Base-by-base conservation (phyloP, 805 yeast genomes). In the Teunomyces kruisii region DNA sequence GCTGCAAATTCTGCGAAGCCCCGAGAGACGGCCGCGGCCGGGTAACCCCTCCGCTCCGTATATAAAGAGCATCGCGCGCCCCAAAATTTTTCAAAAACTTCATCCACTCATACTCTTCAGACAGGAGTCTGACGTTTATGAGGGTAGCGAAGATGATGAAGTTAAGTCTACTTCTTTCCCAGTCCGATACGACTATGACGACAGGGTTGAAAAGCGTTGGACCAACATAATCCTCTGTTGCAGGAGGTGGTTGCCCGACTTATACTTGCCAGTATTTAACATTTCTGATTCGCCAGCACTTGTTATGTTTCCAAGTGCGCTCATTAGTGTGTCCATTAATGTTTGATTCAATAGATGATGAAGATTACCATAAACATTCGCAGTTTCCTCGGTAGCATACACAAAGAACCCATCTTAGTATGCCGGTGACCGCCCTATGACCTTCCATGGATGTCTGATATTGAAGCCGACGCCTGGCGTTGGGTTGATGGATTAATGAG, bases 381-480 rank as follows among this genome's bases (percentile, higher is more conserved):
- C 94, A 86, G 94, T 86, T 85, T 86, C 91, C 92, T 80, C 94
- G 94, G 91, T 84, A 86, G 87, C 81, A 76, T 81, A 83, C 90
- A 78, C n/a, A 70, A 71, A 71, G 89, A 85, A 84, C 91, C 91
- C 86, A 85, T 76, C 83, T n/a, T 79, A 68, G 84, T 81, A 76
- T 75, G 80, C 69, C 89, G 72, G 90, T 86, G 91, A 84, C 91
- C 92, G 94, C 88, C 76, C 75, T 64, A 61, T 52, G 75, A 71
- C 88, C 92, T 85, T 86, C 92, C 91, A 81, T 83, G 94, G 91
- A 86, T 85, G 94, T 86, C 94, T 85, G 94, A 86, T 81, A 47
- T 38, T 35, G 38, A 35, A 33, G 13, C 33, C 33, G 10, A 8
- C 16, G 13, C 15, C 14, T 29, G 10, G 17, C 17, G 15, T 19